A percentile compares a stretch with the other conserved stretches of the same genome.
Evolutionary conservation across 2,329 filamentous ascomycete species (phyloP).

Genomic region (Sclerotinia borealis): DNA sequence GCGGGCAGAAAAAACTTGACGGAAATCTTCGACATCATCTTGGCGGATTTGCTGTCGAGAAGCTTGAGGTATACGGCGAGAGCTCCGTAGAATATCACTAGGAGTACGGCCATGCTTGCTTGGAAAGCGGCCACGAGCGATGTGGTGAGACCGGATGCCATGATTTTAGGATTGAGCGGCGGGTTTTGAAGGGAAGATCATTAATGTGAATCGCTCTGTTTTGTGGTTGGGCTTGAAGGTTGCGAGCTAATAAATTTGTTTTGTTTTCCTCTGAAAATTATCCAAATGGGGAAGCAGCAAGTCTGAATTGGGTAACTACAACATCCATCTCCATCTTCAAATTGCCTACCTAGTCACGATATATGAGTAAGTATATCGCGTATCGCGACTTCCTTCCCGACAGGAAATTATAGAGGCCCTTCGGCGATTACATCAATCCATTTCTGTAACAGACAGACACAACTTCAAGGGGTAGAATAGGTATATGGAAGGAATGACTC

Average conservation of each 20-base stretch:
- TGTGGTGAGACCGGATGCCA: constrained; percentile 28
- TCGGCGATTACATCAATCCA: background rate
- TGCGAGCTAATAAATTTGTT: background rate
- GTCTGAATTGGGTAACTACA: background rate
- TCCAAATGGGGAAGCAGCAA: background rate
- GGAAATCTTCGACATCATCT: constrained; percentile 41
- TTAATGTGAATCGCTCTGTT: background rate
- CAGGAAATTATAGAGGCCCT: no score
- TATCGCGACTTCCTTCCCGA: background rate
- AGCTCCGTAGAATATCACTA: constrained; percentile 41
- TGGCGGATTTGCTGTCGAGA: constrained; percentile 34
- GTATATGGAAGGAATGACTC: background rate
- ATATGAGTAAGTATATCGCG: background rate
- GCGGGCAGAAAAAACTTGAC: constrained; percentile 43
- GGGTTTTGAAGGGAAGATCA: background rate
- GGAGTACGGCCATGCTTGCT: constrained; percentile 42
- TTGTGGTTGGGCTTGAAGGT: background rate
- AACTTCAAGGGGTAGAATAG: background rate
- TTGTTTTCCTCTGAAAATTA: background rate
- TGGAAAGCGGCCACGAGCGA: constrained; percentile 43
- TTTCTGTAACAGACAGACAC: background rate
- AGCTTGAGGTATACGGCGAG: constrained; percentile 37
- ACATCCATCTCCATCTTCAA: no score
- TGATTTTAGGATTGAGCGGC: background rate
- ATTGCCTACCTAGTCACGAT: background rate